A percentile compares a stretch with the other conserved stretches of the same genome.
phyloP scores from a whole-genome alignment of 1,139 yeast genomes.

The Suhomyces panamericanus region DNA sequence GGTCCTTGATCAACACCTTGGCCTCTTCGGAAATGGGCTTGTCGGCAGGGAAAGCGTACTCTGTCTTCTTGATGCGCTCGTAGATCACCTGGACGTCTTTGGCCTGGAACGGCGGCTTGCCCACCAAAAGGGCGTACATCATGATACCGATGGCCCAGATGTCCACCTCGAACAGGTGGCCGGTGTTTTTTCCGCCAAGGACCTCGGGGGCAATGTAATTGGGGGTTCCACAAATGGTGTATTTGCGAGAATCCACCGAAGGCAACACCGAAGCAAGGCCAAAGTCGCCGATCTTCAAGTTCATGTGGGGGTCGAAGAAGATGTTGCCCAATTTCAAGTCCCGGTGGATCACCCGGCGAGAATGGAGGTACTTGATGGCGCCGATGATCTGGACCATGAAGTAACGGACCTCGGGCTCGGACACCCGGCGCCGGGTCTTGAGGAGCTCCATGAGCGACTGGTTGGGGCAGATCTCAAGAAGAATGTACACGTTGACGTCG shows the following conservation, averaged over 20 bases:
- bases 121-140: constrained; percentile 86
- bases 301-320: constrained; percentile 89
- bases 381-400: constrained; percentile 93
- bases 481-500: constrained; percentile 86
- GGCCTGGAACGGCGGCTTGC: constrained; percentile 97
- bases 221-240: constrained; percentile 97
- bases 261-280: constrained; percentile 91
- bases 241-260: constrained; percentile 67
- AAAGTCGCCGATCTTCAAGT: constrained; percentile 92
- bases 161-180: constrained; percentile 93
- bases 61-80: constrained; percentile 84
- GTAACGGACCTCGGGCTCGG: constrained; percentile 89
- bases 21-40: constrained; percentile 72
- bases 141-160: constrained; percentile 97
- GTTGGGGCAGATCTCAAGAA: constrained; percentile 91
- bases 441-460: constrained; percentile 91
- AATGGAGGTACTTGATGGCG: constrained; percentile 88
- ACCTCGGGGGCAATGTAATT: constrained; percentile 98
- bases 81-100: constrained; percentile 92
- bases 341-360: constrained; percentile 91
- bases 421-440: constrained; percentile 74
- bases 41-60: constrained; percentile 78
- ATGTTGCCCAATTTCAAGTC: constrained; percentile 94
- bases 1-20: constrained; percentile 63
- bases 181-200: constrained; percentile 79